phyloP scores from a whole-genome alignment of 306 rosid species.

The Cicer pinnatifidum region DNA sequence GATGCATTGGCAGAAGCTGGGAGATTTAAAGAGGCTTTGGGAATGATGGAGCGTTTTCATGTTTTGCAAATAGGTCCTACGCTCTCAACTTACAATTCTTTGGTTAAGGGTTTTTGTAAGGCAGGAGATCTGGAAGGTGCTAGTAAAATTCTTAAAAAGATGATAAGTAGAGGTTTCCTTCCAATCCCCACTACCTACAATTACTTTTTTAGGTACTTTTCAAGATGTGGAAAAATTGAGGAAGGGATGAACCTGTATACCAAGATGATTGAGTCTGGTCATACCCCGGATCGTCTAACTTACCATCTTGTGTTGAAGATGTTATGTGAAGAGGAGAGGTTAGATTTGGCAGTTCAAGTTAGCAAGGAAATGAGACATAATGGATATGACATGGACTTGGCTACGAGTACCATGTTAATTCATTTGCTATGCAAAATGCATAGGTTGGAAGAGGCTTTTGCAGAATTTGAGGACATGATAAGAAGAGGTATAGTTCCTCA shows the following conservation, averaged over 20 bases:
- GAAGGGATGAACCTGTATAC: slow-evolving; percentile 86
- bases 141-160: slow-evolving; percentile 80
- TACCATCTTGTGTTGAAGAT: slow-evolving; percentile 89
- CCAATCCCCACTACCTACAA: slow-evolving; percentile 86
- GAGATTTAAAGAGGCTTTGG: slow-evolving; percentile 79
- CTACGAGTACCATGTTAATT: slow-evolving; percentile 75
- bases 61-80: slow-evolving; percentile 82
- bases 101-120: slow-evolving; percentile 85
- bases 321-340: slow-evolving; percentile 80
- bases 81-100: slow-evolving; percentile 77
- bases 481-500: slow-evolving; percentile 81
- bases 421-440: slow-evolving; percentile 83
- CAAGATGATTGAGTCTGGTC: slow-evolving; percentile 83
- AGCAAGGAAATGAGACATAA: slow-evolving; percentile 79
- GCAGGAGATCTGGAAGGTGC: slow-evolving; percentile 83
- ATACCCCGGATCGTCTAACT: slow-evolving; percentile 74
- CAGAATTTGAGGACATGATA: slow-evolving; percentile 79
- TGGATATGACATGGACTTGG: slow-evolving; percentile 84
- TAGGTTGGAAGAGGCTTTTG: slow-evolving; percentile 70
- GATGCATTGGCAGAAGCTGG: slow-evolving; percentile 85
- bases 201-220: slow-evolving; percentile 82
- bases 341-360: slow-evolving; percentile 77
- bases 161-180: slow-evolving; percentile 71
- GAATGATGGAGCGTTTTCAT: slow-evolving; percentile 81
- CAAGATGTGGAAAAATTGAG: slow-evolving; percentile 75